Base-by-base conservation (phyloP, 2,329 filamentous ascomycete species). In the Neopestalotiopsis sp. region DNA sequence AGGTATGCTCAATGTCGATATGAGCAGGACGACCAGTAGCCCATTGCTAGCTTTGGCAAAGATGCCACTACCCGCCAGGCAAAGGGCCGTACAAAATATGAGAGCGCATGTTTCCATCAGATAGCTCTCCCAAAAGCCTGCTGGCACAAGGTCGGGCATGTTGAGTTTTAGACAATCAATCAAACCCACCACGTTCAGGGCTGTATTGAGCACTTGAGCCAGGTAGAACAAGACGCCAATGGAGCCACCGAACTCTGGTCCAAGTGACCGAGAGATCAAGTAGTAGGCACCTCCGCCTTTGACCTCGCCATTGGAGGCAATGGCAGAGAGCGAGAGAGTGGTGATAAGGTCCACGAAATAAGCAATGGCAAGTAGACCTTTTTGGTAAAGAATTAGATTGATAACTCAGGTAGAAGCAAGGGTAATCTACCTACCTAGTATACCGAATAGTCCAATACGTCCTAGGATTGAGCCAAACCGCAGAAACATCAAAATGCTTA, bases 401-500 rank as follows among this genome's bases (percentile, higher is more conserved):
- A 67, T 40, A 45, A 32, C n/a, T 62, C 13, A 10, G 12, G 30
- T 61, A 40, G 58, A 13, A n/a, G 10, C 66, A 65, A 30, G 40
- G 68, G 42, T 30, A n/a, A 38, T 38, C 34, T 56, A 77, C 85
- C 79, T 83, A 93, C 92, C 92, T 77, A 97, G 83, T 79, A 94
- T 96, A 64, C 93, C 94, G 58, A 95, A 72, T 59, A 97, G 84
- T 28, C 94, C 94, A 71, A 92, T 88, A 77, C 95, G 92, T 9
- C 94, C 94, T 28, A 97, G 84, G 68, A 97, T 93, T 74, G 94
- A 90, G 28, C 94, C 94, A 79, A 97, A 97, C 28, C 94, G 89
- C 74, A 97, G 85, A 81, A 97, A 97, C 93, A 97, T 97, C 71
- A 97, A 87, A 80, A 97, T 97, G 74, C 93, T 95, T 73, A 97